Percentiles rank a stretch among this genome's conserved stretches.
These are phyloP conservation scores for Neofusicoccum sp. DNA, from an alignment of 2,329 filamentous ascomycete genomes.

Conservation along the genomic window DNA sequence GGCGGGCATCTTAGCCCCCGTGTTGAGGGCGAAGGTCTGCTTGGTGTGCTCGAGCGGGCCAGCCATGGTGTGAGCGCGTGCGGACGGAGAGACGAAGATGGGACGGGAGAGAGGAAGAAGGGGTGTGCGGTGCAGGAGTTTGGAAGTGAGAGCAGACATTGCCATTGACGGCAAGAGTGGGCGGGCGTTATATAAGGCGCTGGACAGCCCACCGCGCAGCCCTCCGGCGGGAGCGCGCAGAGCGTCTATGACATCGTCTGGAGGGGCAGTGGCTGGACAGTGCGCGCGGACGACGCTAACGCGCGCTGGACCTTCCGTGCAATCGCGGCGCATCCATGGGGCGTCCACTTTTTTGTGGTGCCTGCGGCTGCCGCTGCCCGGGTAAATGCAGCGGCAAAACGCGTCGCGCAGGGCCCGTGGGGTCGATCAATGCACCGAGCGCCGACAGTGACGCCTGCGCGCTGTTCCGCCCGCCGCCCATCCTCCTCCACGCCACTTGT, in stretches of 20 bases:
- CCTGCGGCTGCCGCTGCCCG: too few species aligned
- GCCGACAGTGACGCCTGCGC: background rate
- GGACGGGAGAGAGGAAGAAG: slow-evolving; percentile 18
- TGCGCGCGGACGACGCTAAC: too few species aligned
- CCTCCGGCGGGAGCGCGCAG: too few species aligned
- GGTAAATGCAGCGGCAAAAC: too few species aligned
- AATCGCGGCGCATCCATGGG: too few species aligned
- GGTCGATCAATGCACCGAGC: too few species aligned
- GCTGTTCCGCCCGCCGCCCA: background rate
- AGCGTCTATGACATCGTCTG: too few species aligned
- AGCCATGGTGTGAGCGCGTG: slow-evolving; percentile 23
- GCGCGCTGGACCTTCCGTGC: background rate
- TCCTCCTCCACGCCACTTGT: background rate
- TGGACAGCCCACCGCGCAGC: too few species aligned
- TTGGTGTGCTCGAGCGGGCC: slow-evolving; percentile 34
- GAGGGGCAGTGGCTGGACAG: too few species aligned
- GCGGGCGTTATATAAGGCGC: slow-evolving; percentile 3
- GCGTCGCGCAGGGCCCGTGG: too few species aligned
- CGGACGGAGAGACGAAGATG: background rate
- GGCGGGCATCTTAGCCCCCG: slow-evolving; percentile 74
- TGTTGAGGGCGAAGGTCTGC: slow-evolving; percentile 56
- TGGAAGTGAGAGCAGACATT: slow-evolving; percentile 23
- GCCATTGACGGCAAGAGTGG: slow-evolving; percentile 15
- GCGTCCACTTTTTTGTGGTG: too few species aligned
- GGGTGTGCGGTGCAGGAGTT: slow-evolving; percentile 26